Conservation (phyloP, 2,329 filamentous ascomycete species). For the Taxawa tesnikishii region DNA sequence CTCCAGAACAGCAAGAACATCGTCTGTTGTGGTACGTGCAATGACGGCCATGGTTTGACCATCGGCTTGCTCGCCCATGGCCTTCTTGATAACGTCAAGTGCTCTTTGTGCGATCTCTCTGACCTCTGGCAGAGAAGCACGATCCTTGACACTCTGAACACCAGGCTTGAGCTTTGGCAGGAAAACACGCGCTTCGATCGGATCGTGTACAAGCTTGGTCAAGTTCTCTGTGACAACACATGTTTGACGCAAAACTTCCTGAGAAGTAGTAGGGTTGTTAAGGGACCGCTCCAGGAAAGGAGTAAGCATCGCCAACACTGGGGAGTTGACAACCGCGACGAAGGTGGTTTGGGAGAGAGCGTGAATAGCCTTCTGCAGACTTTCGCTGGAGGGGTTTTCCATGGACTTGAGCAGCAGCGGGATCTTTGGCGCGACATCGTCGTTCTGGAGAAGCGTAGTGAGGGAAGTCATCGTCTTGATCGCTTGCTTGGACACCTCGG, state of each 20-base stretch:
- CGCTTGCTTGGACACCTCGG: slow-evolving; percentile 77
- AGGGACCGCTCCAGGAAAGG: slow-evolving; percentile 88
- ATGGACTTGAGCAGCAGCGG: slow-evolving; percentile 88
- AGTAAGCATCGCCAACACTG: slow-evolving; percentile 85
- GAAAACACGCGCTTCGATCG: slow-evolving; percentile 88
- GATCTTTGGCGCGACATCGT: slow-evolving; percentile 87
- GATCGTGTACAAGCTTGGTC: slow-evolving; percentile 94
- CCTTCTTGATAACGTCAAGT: slow-evolving; percentile 78
- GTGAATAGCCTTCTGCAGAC: slow-evolving; percentile 89
- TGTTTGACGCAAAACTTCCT: slow-evolving; percentile 90
- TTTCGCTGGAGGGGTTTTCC: slow-evolving; percentile 82
- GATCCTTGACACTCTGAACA: slow-evolving; percentile 76
- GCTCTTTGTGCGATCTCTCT: slow-evolving; percentile 78
- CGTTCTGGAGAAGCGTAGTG: slow-evolving; percentile 83
- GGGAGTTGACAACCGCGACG: slow-evolving; percentile 88
- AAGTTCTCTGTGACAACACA: slow-evolving; percentile 96
- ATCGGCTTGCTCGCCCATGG: slow-evolving; percentile 60
- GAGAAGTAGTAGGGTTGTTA: slow-evolving; percentile 79
- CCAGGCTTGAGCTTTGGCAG: slow-evolving; percentile 88
- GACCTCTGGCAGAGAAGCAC: slow-evolving; percentile 88
- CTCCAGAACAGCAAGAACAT: slow-evolving; percentile 64
- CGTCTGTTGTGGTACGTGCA: slow-evolving; percentile 55
- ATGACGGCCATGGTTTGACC: slow-evolving; percentile 40
- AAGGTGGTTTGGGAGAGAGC: slow-evolving; percentile 97
- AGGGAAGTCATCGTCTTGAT: slow-evolving; percentile 83